Base-by-base conservation (phyloP, 2,329 filamentous ascomycete species). In the Didymella keratinophila region DNA sequence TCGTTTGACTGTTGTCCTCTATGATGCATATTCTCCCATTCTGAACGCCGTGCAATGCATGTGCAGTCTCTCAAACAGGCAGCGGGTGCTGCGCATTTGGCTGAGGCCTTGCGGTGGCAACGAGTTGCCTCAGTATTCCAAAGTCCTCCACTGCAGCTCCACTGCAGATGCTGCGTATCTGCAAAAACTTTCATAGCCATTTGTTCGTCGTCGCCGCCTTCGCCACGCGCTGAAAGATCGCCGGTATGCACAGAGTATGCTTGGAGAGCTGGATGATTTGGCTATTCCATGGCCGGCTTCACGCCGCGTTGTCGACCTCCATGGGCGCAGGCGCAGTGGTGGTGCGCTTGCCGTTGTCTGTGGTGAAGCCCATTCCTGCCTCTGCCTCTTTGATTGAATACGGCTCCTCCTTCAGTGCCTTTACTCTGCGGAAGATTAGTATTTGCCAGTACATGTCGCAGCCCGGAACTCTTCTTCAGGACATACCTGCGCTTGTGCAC, bases 361-460 rank as follows among this genome's bases (percentile, higher is more conserved):
- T 88, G 53, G 84, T 82, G 55, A 93, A 79, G 37, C 92, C 92
- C 34, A 89, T 82, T 0, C 90, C 92, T 16, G 91, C 92, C 72
- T 96, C 92, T 30, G 93, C 92, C 68, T 93, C 87, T 72, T 91
- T 90, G 72, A 96, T 92, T 5, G 89, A 89, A 77, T 96, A 95
- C 10, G 92, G 91, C 69, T 92, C 91, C 71, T 96, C 92, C 63
- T 87, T 87, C 60, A 99, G 80, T 70, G 92, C 85, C 76, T 93
- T 92, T 52, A 96, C 80, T 75, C 94, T 96, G 59, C 41, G 23
- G 16, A n/a, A 1, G 1, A 18, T 36, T 8, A 36, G 32, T n/a
- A 36, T 36, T 14, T n/a, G 32, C 16, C 16, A n/a, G 32, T 36
- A 8, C 6, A 36, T 36, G 3, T 7, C 16, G 16, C 32, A 36